Conservation (phyloP, 208 protist genomes). For the Herpetomonas tarakana region DNA sequence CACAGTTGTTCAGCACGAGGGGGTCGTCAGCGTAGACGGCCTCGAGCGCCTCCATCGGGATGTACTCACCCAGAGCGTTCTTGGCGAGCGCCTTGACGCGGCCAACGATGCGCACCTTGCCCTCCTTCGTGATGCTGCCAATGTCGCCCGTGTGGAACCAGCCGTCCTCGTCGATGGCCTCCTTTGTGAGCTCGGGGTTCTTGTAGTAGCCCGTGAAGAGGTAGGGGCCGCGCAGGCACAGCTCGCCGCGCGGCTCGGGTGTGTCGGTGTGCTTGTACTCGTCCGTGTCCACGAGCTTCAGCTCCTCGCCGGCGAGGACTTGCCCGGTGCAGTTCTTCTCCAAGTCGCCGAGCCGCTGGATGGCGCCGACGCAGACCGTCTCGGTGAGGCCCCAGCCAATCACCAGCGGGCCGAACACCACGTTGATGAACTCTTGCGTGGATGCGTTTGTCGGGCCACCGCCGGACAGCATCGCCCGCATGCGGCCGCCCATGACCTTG, state of each 20-base stretch:
- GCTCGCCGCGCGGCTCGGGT: constrained; percentile 66
- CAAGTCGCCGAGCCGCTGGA: constrained; percentile 33
- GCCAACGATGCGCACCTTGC: constrained; percentile 71
- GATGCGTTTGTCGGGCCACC: constrained; percentile 46
- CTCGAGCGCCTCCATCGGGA: constrained; percentile 85
- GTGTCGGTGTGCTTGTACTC: constrained; percentile 48
- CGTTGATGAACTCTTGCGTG: constrained; percentile 62
- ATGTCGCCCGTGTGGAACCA: constrained; percentile 91
- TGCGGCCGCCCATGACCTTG: constrained; percentile 44
- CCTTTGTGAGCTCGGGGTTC: constrained; percentile 78
- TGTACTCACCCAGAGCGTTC: constrained; percentile 91
- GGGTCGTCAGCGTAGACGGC: constrained; percentile 59
- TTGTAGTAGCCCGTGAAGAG: constrained; percentile 93
- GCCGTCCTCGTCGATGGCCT: constrained; percentile 74
- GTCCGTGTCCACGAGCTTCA: constrained; percentile 83
- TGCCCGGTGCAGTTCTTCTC: constrained; percentile 34
- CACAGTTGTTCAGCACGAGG: constrained; percentile 61
- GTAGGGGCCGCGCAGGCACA: constrained; percentile 74
- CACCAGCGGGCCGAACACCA: constrained; percentile 44
- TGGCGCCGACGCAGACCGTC: constrained; percentile 38
- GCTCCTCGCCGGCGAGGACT: constrained; percentile 36
- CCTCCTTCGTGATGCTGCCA: constrained; percentile 44
- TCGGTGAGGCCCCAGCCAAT: constrained; percentile 81
- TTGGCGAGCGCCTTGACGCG: constrained; percentile 92
- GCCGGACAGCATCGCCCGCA: constrained; percentile 45